Conservation (phyloP, 192 early-diverging fungal genomes). For the Obelidium mucronatum region DNA sequence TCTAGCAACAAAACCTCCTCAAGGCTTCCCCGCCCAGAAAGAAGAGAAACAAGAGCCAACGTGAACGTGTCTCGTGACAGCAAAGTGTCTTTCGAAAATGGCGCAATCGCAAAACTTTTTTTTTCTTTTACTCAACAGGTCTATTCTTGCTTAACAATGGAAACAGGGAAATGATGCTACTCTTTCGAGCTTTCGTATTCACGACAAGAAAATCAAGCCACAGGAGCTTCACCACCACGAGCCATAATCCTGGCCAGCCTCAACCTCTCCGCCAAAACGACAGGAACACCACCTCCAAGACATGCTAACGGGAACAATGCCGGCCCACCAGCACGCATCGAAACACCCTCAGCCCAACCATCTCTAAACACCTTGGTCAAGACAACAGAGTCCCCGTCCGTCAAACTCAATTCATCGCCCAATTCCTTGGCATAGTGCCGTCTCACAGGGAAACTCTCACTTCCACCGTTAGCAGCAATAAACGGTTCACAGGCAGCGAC, state of each 20-base stretch:
- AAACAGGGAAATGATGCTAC: no score
- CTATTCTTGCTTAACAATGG: no score
- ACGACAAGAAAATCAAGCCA: no score
- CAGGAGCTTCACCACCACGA: slow-evolving; percentile 10
- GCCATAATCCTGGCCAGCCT: slow-evolving; percentile 17
- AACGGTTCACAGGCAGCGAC: slow-evolving; percentile 33
- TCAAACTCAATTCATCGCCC: slow-evolving; percentile 48
- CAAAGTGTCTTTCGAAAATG: no score
- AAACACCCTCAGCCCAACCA: slow-evolving; percentile 52
- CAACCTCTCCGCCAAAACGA: slow-evolving; percentile 42
- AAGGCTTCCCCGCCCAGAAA: no score
- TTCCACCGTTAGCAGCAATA: slow-evolving; percentile 38
- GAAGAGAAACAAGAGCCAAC: no score
- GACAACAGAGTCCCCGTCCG: slow-evolving; percentile 43
- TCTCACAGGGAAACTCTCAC: slow-evolving; percentile 45
- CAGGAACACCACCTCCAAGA: slow-evolving; percentile 47
- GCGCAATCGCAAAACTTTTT: no score
- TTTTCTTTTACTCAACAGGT: no score
- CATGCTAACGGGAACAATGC: slow-evolving; percentile 51
- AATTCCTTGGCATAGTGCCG: slow-evolving; percentile 35
- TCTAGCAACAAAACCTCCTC: no score
- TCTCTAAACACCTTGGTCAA: slow-evolving; percentile 45
- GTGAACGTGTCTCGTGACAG: no score
- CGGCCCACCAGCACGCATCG: slow-evolving; percentile 49
- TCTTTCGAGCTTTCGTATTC: no score